phyloP scores from a whole-genome alignment of 2,329 filamentous ascomycete species.

The Ploettnerulaceae sp. region DNA sequence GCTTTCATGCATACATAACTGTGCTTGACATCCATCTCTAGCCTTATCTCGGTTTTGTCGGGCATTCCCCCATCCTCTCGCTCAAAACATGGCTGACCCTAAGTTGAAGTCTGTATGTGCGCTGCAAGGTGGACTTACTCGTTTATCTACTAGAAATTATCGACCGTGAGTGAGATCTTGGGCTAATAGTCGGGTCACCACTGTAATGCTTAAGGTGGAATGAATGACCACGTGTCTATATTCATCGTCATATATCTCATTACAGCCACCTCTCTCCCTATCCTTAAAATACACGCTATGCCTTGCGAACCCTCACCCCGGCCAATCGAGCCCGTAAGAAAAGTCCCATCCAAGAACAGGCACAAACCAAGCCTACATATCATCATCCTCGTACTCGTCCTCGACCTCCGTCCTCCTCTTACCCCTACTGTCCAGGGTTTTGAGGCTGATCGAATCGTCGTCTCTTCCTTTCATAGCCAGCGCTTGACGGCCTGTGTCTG shows the following conservation, averaged over 20 bases:
- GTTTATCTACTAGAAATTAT: no score
- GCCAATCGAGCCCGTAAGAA: no score
- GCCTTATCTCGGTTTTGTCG: no score
- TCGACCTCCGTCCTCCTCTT: slow-evolving; percentile 43
- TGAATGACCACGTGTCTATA: background rate
- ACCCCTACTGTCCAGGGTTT: slow-evolving; percentile 55
- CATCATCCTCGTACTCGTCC: slow-evolving; percentile 48
- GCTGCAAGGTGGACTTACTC: background rate
- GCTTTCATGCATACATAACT: no score
- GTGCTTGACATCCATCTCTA: no score
- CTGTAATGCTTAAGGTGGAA: background rate
- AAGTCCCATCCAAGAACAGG: background rate
- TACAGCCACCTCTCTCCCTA: background rate
- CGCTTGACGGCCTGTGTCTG: slow-evolving; percentile 79
- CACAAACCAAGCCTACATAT: no score
- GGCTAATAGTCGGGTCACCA: no score
- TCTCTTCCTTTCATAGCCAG: slow-evolving; percentile 63
- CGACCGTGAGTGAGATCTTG: no score
- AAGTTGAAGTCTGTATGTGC: no score
- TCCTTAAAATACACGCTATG: slow-evolving; percentile 11
- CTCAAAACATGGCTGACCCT: no score
- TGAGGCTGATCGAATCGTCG: slow-evolving; percentile 50
- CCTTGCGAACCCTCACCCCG: no score
- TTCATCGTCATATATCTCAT: slow-evolving; percentile 3
- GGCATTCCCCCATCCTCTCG: no score